These are phyloP conservation scores for Mycena venus DNA, from an alignment of 768 basidiomycete species.

Conservation along the genomic window DNA sequence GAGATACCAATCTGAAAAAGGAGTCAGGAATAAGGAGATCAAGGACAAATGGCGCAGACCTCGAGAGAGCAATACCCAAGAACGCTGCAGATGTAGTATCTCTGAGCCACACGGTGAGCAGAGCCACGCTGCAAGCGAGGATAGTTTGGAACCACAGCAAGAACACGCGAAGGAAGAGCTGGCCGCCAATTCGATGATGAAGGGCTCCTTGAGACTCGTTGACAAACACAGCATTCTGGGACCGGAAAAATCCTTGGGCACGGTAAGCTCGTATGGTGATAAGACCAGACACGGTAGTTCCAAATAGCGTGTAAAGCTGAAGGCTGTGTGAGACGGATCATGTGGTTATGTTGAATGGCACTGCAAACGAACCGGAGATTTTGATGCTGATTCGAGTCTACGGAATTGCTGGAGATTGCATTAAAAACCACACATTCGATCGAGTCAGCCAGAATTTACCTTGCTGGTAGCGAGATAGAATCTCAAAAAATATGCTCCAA, in stretches of 20 bases:
- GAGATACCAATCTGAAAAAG: constrained; percentile 5
- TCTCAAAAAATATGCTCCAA: constrained; percentile 1
- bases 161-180: constrained; percentile 25
- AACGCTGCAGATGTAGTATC: constrained; percentile 16
- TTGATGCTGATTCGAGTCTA: constrained; percentile 19
- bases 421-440: no score
- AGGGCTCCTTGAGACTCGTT: constrained; percentile 26
- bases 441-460: no score
- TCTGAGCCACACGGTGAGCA: constrained; percentile 21
- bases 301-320: constrained; percentile 27
- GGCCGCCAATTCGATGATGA: constrained; percentile 15
- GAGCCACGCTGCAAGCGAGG: constrained; percentile 17
- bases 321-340: neutral
- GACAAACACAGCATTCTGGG: constrained; percentile 21
- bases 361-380: constrained; percentile 17
- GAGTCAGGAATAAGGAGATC: neutral
- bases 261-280: constrained; percentile 22
- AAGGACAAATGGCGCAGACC: neutral
- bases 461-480: constrained; percentile 32
- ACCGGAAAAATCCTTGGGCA: constrained; percentile 2
- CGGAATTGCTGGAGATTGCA: constrained; percentile 23
- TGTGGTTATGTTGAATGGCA: neutral
- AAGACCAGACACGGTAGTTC: constrained; percentile 16
- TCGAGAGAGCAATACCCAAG: constrained; percentile 21
- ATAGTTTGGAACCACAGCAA: constrained; percentile 26